phyloP scores from a whole-genome alignment of 768 basidiomycete genomes.

The Termitomyces sp. region DNA sequence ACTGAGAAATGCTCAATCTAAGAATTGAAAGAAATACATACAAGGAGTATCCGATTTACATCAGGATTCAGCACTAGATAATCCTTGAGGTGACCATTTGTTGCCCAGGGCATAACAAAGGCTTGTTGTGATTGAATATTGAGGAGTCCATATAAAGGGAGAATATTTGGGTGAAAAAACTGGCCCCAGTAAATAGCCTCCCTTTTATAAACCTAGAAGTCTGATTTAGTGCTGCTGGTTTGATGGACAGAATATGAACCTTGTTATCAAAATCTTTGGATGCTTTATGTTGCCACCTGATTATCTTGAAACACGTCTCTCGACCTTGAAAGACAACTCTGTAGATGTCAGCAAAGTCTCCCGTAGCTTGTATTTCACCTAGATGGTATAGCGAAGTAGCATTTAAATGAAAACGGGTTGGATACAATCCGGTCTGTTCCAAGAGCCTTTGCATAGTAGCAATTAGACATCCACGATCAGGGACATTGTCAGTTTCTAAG shows the following conservation, averaged over 20 bases:
- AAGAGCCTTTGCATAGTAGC: slow-evolving; percentile 10
- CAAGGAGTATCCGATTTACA: background rate
- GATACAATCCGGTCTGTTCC: background rate
- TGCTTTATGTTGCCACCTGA: background rate
- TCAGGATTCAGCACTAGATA: slow-evolving; percentile 14
- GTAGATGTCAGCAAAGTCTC: slow-evolving; percentile 6
- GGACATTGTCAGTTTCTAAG: background rate
- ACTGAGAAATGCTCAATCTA: no score
- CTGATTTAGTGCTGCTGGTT: no score
- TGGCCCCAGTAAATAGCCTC: slow-evolving; percentile 6
- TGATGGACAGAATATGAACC: no score
- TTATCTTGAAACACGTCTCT: slow-evolving; percentile 1
- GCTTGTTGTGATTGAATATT: slow-evolving; percentile 21
- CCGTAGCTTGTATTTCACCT: background rate
- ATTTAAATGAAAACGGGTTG: background rate
- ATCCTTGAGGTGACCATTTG: slow-evolving; percentile 27
- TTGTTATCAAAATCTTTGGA: background rate
- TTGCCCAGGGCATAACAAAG: slow-evolving; percentile 33
- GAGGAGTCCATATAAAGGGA: slow-evolving; percentile 30
- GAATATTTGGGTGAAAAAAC: slow-evolving; percentile 10
- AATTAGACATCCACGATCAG: background rate
- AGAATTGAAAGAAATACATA: background rate
- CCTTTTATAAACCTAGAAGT: slow-evolving; percentile 5
- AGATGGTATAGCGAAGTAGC: background rate
- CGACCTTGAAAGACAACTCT: background rate